These are phyloP conservation scores for Capsicum pubescens DNA, from an alignment of 257 asterid species.

Conservation along the genomic window DNA sequence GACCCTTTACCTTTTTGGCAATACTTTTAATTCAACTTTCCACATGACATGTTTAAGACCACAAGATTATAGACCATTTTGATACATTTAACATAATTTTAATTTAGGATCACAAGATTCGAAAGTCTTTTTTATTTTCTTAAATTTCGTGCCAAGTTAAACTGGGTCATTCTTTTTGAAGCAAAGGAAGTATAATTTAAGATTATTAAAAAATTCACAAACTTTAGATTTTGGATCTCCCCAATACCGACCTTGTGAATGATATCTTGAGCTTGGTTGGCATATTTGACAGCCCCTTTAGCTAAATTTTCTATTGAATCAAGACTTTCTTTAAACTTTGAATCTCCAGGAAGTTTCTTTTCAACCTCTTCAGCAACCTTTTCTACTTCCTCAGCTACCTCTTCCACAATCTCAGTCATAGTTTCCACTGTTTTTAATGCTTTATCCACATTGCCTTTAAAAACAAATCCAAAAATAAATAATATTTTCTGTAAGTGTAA, in stretches of 20 bases:
- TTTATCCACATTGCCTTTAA: constrained; percentile 41
- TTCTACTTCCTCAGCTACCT: constrained; percentile 61
- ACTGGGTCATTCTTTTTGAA: too few relatives aligned
- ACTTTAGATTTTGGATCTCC: too few relatives aligned
- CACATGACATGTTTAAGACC: too few relatives aligned
- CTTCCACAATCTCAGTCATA: constrained; percentile 58
- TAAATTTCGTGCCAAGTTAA: too few relatives aligned
- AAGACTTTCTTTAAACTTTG: constrained; percentile 48
- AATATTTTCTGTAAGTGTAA: neutral
- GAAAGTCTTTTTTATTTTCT: too few relatives aligned
- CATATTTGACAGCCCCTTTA: constrained; percentile 49
- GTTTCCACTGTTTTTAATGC: constrained; percentile 52
- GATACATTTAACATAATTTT: too few relatives aligned
- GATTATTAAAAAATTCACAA: too few relatives aligned
- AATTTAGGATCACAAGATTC: too few relatives aligned
- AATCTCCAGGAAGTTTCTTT: constrained; percentile 58
- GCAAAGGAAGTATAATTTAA: too few relatives aligned
- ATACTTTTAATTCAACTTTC: too few relatives aligned
- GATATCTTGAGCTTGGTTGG: constrained; percentile 50
- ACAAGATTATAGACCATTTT: too few relatives aligned
- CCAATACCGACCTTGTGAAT: constrained; percentile 47
- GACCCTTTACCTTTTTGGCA: too few relatives aligned
- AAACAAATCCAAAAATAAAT: neutral
- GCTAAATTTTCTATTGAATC: constrained; percentile 53
- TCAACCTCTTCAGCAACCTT: constrained; percentile 50